These are phyloP conservation scores for Raffaelea arxii DNA, from an alignment of 2,329 filamentous ascomycete genomes.

Conservation along the genomic window DNA sequence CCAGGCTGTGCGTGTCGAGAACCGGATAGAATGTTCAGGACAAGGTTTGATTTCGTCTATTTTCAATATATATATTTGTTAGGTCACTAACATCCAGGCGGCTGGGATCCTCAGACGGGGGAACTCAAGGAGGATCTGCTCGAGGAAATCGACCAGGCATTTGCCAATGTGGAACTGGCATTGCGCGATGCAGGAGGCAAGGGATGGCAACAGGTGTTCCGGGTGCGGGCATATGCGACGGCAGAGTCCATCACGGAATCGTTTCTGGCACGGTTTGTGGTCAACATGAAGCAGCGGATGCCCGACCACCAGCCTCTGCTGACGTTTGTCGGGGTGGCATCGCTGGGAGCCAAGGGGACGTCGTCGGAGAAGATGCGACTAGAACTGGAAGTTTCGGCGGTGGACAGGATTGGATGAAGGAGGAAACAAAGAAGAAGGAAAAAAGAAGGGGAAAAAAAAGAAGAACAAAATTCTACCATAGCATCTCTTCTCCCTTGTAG, in stretches of 20 bases:
- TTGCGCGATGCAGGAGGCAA: conserved; percentile 37
- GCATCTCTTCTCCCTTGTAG: conserved; percentile 13
- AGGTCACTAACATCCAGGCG: too few species aligned
- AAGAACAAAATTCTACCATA: too few species aligned
- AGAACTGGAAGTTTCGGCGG: too few species aligned
- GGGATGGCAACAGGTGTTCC: conserved; percentile 16
- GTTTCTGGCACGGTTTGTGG: background rate
- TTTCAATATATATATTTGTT: too few species aligned
- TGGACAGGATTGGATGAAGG: too few species aligned
- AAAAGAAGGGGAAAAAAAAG: too few species aligned
- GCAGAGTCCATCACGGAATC: background rate
- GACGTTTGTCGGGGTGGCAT: too few species aligned
- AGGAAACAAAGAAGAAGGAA: too few species aligned
- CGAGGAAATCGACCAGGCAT: conserved; percentile 34
- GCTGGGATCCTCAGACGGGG: too few species aligned
- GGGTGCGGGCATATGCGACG: background rate
- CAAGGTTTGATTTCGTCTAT: background rate
- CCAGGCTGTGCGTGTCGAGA: background rate
- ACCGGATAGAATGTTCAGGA: background rate
- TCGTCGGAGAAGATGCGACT: too few species aligned
- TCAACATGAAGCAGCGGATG: background rate
- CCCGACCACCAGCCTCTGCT: background rate
- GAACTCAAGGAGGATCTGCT: background rate
- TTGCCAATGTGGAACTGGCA: conserved; percentile 40
- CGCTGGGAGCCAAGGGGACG: background rate